Evolutionary conservation across 2,329 filamentous ascomycete species (phyloP), one percentile per base, ranked within the genome.

Genomic region (Xylaria digitata): DNA sequence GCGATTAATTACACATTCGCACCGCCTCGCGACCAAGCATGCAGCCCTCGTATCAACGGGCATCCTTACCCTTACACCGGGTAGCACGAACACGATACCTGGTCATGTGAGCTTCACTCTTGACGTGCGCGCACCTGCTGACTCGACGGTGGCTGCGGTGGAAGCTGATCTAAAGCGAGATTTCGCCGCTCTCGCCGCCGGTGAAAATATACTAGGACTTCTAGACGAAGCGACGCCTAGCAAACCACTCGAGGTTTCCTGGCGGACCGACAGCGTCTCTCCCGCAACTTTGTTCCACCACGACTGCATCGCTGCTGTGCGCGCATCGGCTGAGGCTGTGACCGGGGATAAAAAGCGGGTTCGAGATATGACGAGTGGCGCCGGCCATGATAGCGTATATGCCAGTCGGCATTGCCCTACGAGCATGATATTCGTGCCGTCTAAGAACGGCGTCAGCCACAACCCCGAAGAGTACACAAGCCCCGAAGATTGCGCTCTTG

Each of bases 11-110:
- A 78, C 90, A 0, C 85, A 88, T 62, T 87, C 87, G 1, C 87
- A 92, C 75, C 84, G 85, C 55, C 82, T 90, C 1, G 91, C 91
- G 0, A 83, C 84, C 2, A 81, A 83, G 21, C 81, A 88, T 68
- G 81, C 82, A 1, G 90, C 88, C 13, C 80, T 93, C 11, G 91
- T 89, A 5, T 89, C 86, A 2, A 92, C 91, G 0, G 92, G 91
- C 0, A 91, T 93, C 62, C 77, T 94, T 55, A 88, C 84, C 13
- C 81, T 89, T 7, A 85, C 84, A 53, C 90, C 91, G 0, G 90
- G 90, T 4, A 90, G 86, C 67, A 91, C 90, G 17, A 93, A 94
- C 77, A 94, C 91, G 0, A 89, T 93, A 0, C 90, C 91, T 0
- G 89, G 90, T 0, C 78, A 81, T 34, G 91, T 93, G 6, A 83